Conservation (phyloP, 345 rosid genomes). For the Melaleuca alternifolia region DNA sequence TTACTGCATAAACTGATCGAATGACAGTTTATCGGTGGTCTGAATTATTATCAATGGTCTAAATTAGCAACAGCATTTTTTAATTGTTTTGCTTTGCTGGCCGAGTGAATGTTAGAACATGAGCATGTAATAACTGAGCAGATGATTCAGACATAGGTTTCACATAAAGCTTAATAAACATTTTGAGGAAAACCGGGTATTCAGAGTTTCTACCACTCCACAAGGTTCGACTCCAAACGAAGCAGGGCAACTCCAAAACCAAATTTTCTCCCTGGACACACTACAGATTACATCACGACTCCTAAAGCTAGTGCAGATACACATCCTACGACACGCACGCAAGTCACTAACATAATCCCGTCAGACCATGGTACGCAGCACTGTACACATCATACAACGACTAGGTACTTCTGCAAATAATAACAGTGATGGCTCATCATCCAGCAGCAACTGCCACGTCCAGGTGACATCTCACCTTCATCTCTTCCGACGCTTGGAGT, state of each 20-base stretch:
- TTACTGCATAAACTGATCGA: background rate
- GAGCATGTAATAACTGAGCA: background rate
- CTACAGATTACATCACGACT: background rate
- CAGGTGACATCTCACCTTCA: slow-evolving; percentile 5
- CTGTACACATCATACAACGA: slow-evolving; percentile 29
- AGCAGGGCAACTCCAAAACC: background rate
- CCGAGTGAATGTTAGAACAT: background rate
- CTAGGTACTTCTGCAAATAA: background rate
- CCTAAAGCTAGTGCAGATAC: slow-evolving; percentile 10
- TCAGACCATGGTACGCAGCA: slow-evolving; percentile 12
- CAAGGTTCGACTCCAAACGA: background rate
- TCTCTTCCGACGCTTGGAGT: slow-evolving; percentile 55
- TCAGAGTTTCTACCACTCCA: background rate
- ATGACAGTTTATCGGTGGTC: background rate
- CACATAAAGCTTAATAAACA: background rate
- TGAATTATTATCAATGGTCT: background rate
- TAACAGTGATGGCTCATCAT: background rate
- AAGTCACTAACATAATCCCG: background rate
- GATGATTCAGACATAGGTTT: background rate
- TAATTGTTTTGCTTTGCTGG: background rate
- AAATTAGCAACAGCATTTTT: background rate
- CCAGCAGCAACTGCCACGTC: background rate
- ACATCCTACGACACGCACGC: background rate
- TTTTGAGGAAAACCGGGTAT: background rate
- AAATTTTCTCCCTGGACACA: background rate